A percentile compares a stretch with the other conserved stretches of the same genome.
phyloP scores from a whole-genome alignment of 768 basidiomycete species.

The Kwoniella europaea region DNA sequence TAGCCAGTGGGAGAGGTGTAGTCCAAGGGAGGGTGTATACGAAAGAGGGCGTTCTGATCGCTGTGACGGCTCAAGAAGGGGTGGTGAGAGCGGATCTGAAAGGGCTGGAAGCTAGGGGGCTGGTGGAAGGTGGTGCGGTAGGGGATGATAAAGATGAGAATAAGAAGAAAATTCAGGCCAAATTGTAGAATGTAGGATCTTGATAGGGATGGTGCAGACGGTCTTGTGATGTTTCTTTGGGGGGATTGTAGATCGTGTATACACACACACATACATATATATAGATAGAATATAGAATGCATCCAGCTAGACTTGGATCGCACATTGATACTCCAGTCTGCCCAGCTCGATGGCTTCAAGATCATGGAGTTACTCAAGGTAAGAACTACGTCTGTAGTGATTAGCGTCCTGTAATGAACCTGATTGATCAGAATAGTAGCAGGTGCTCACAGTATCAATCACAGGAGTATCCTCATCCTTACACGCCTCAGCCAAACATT shows the following conservation, averaged over 20 bases:
- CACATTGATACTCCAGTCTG: too few species aligned
- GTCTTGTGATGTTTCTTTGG: not conserved
- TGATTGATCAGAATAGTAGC: not conserved
- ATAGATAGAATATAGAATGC: too few species aligned
- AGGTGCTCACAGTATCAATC: not conserved
- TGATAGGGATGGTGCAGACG: not conserved
- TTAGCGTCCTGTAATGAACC: not conserved
- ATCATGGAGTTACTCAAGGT: not conserved
- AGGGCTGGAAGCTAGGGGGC: slow-evolving; percentile 71
- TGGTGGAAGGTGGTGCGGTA: slow-evolving; percentile 69
- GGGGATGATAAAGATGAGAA: slow-evolving; percentile 56
- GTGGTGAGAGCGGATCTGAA: slow-evolving; percentile 64
- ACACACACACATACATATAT: not conserved
- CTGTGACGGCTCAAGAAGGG: slow-evolving; percentile 57
- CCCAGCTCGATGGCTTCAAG: not conserved
- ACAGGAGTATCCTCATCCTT: not conserved
- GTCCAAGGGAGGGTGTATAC: slow-evolving; percentile 56
- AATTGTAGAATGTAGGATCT: slow-evolving; percentile 7
- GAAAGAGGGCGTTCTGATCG: slow-evolving; percentile 49
- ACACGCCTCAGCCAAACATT: slow-evolving; percentile 5
- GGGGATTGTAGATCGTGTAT: not conserved
- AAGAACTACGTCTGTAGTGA: not conserved
- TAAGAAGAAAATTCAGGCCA: slow-evolving; percentile 11
- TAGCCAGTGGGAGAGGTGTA: slow-evolving; percentile 50
- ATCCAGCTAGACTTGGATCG: too few species aligned